phyloP scores from a whole-genome alignment of 352 stramenopile genomes.

The Globisporangium iwayamae region DNA sequence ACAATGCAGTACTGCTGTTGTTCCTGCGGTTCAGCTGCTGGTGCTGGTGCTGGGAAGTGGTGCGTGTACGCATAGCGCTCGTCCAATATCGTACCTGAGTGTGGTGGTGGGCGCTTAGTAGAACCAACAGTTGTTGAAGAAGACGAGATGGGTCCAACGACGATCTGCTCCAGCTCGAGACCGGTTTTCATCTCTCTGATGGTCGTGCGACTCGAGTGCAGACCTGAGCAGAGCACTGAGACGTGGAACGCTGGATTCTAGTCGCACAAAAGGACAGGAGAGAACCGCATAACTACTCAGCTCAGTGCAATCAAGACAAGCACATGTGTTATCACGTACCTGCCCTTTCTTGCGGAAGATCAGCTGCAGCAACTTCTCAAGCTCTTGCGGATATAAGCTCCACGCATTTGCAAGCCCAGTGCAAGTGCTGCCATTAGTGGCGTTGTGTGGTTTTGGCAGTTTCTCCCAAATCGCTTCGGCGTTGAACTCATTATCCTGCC shows the following conservation, averaged over 20 bases:
- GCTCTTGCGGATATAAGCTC: conserved; percentile 38
- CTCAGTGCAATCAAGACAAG: background rate
- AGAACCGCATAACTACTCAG: too few species aligned
- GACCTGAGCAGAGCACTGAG: conserved; percentile 39
- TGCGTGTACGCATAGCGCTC: conserved; percentile 21
- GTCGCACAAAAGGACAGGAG: background rate
- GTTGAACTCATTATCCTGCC: conserved; percentile 19
- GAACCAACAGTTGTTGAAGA: conserved; percentile 13
- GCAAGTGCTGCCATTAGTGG: background rate
- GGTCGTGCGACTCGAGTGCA: conserved; percentile 24
- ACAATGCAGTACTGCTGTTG: conserved; percentile 38
- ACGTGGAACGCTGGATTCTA: conserved; percentile 38
- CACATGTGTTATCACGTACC: conserved; percentile 14
- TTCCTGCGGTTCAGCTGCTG: conserved; percentile 1
- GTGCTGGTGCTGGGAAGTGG: conserved; percentile 18
- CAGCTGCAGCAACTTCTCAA: conserved; percentile 29
- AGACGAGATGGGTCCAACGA: conserved; percentile 37
- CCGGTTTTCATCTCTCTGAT: conserved; percentile 29
- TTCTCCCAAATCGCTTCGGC: conserved; percentile 20
- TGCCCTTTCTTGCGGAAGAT: conserved; percentile 32
- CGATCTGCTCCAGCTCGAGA: conserved; percentile 43
- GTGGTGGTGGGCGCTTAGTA: background rate
- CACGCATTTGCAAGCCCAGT: conserved; percentile 18
- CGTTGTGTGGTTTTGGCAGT: background rate
- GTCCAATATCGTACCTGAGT: conserved; percentile 11